These are phyloP conservation scores for Colletotrichum sp. DNA, from an alignment of 2,329 filamentous ascomycete species.

Conservation along the genomic window DNA sequence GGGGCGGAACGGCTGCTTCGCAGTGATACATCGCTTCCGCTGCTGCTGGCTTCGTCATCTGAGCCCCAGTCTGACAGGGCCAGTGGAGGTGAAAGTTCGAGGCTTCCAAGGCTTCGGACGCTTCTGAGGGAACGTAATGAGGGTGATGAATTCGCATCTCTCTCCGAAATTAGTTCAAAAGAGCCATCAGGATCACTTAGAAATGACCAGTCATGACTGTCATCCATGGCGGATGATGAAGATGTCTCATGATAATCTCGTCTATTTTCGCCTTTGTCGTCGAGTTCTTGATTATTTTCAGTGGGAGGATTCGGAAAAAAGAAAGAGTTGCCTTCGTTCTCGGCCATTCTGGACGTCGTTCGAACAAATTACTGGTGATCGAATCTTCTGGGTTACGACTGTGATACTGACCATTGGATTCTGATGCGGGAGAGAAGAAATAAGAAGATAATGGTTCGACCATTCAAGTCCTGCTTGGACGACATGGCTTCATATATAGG, in stretches of 20 bases:
- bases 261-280: not conserved
- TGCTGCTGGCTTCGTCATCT: not conserved
- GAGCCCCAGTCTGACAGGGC: not conserved
- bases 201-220: not conserved
- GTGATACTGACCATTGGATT: not conserved
- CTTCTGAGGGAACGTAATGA: not conserved
- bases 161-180: not conserved
- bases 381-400: not conserved
- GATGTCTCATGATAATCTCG: not conserved
- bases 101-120: not conserved
- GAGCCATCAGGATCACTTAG: not conserved
- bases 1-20: not conserved
- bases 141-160: not conserved
- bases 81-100: not conserved
- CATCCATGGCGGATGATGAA: not conserved
- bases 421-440: not conserved
- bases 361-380: not conserved
- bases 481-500: not conserved
- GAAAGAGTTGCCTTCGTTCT: not conserved
- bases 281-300: not conserved
- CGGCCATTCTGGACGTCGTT: not conserved
- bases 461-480: not conserved
- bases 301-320: not conserved
- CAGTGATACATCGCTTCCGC: not conserved
- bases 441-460: not conserved